Percentiles rank a stretch among this genome's conserved stretches.
These are phyloP conservation scores for Flagelloscypha sp. DNA, from an alignment of 768 basidiomycete genomes.

Conservation along the genomic window DNA sequence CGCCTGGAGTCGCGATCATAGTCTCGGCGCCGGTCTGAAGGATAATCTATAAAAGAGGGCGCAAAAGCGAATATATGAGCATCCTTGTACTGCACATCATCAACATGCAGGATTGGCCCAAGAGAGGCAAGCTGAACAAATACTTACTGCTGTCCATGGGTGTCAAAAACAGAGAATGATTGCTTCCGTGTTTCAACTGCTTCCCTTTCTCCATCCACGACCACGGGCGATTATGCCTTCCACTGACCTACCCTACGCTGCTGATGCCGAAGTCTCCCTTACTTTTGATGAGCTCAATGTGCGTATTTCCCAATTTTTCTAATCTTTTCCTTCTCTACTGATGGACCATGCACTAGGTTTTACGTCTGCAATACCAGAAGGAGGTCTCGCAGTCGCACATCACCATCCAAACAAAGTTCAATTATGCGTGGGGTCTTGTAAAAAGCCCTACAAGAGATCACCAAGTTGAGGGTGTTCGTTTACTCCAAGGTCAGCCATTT, in stretches of 20 bases:
- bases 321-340: neutral
- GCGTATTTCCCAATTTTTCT: conserved; percentile 8
- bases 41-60: conserved; percentile 40
- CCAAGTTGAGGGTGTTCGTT: conserved; percentile 85
- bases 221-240: conserved; percentile 29
- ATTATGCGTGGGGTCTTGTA: conserved; percentile 94
- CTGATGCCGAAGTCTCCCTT: conserved; percentile 85
- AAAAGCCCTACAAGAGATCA: conserved; percentile 81
- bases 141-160: too few species aligned
- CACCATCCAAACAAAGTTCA: conserved; percentile 94
- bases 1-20: conserved; percentile 62
- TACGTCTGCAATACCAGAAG: conserved; percentile 81
- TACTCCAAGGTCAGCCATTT: conserved; percentile 68
- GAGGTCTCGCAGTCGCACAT: conserved; percentile 79
- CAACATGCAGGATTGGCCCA: too few species aligned
- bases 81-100: too few species aligned
- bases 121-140: too few species aligned
- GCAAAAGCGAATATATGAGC: conserved; percentile 20
- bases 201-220: too few species aligned
- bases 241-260: conserved; percentile 90
- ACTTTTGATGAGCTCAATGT: conserved; percentile 89
- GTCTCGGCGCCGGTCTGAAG: conserved; percentile 54
- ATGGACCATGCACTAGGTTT: conserved; percentile 45
- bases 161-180: too few species aligned
- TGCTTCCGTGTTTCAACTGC: too few species aligned